These are phyloP conservation scores for Pythium sukuiense DNA, from an alignment of 352 stramenopile species.

Conservation along the genomic window DNA sequence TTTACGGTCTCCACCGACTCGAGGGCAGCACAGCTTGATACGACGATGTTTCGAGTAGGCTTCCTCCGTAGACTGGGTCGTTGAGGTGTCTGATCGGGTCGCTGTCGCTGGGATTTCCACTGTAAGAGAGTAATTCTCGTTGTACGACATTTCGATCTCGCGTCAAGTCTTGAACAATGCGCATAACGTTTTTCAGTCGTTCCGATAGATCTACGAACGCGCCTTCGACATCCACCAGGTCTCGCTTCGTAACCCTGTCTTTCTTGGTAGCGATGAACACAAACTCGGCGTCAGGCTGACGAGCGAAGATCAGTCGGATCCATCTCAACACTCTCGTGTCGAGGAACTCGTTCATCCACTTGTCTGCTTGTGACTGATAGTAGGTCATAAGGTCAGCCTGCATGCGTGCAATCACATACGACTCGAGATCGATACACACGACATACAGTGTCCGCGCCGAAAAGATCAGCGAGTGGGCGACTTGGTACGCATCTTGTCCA, in stretches of 20 bases:
- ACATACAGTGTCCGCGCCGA: constrained; percentile 2
- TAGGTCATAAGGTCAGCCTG: not conserved
- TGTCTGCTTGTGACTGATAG: not conserved
- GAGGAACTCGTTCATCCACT: not conserved
- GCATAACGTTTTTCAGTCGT: not conserved
- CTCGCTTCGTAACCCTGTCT: not conserved
- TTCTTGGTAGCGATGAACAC: constrained; percentile 4
- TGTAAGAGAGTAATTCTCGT: too few species aligned
- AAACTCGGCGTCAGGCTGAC: constrained; percentile 8
- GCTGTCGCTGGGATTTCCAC: not conserved
- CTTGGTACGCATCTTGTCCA: constrained; percentile 3
- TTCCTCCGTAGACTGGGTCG: not conserved
- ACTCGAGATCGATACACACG: constrained; percentile 1
- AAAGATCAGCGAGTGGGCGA: constrained; percentile 5
- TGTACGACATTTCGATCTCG: too few species aligned
- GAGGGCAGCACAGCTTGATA: not conserved
- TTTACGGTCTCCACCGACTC: not conserved
- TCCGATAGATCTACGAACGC: not conserved
- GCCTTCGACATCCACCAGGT: not conserved
- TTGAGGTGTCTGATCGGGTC: not conserved
- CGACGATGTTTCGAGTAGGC: not conserved
- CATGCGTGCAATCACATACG: not conserved
- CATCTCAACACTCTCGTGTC: not conserved
- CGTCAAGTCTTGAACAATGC: not conserved
- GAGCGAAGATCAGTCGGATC: constrained; percentile 1